These are phyloP conservation scores for Paramecium biaurelia DNA, from an alignment of 73 alveolate species.

Conservation along the genomic window DNA sequence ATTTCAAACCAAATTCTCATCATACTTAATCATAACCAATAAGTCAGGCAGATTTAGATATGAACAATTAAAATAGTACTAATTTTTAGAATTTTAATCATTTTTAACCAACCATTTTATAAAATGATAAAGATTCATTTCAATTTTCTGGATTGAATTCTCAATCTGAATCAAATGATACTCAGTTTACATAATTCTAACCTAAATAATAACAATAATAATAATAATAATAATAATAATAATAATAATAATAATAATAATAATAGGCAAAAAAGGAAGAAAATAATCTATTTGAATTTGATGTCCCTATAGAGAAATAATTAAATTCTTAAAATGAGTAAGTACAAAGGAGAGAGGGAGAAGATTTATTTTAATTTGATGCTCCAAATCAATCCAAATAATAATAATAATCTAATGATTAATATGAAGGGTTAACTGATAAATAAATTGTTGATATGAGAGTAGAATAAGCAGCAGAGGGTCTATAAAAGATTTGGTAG, in stretches of 20 bases:
- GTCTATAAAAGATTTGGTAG: neutral
- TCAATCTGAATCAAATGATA: neutral
- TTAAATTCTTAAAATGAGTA: neutral
- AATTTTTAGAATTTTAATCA: neutral
- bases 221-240: neutral
- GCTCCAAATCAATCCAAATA: neutral
- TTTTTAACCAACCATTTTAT: neutral
- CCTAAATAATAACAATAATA: neutral
- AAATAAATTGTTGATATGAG: neutral
- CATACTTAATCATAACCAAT: conserved; percentile 10
- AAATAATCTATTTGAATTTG: neutral
- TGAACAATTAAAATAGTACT: neutral
- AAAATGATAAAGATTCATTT: neutral
- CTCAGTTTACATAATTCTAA: neutral
- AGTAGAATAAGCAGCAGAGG: neutral
- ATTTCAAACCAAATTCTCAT: neutral
- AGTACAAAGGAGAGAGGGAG: neutral
- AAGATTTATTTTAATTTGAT: neutral
- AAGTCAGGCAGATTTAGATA: conserved; percentile 11
- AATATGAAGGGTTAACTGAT: neutral
- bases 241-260: neutral
- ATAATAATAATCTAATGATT: neutral
- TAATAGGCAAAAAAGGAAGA: neutral
- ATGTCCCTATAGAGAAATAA: neutral
- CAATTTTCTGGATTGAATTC: neutral